phyloP scores from a whole-genome alignment of 768 basidiomycete species.

The Auricularia sp. region DNA sequence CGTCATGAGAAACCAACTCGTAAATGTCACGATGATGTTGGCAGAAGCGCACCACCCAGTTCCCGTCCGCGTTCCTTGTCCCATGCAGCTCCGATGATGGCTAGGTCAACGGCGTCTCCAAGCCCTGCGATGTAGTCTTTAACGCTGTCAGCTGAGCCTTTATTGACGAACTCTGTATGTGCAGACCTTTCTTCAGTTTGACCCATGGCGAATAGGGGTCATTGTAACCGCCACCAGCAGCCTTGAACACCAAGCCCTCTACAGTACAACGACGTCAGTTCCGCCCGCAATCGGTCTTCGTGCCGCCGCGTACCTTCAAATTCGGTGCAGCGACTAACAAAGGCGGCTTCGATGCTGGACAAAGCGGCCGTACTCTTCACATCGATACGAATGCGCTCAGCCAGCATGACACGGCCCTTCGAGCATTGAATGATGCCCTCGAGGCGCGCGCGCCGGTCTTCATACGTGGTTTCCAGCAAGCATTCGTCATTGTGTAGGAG shows the following conservation, averaged over 20 bases:
- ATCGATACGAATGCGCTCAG: constrained; percentile 42
- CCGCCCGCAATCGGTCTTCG: no score
- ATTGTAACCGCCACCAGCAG: constrained; percentile 56
- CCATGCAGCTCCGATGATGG: constrained; percentile 69
- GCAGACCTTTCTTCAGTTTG: constrained; percentile 39
- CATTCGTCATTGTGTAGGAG: constrained; percentile 55
- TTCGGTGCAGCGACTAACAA: constrained; percentile 41
- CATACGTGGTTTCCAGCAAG: constrained; percentile 47
- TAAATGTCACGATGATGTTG: not conserved
- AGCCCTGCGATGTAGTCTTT: constrained; percentile 77
- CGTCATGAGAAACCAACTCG: constrained; percentile 1
- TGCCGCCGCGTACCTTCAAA: constrained; percentile 33
- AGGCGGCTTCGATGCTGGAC: constrained; percentile 30
- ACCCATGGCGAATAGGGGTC: constrained; percentile 64
- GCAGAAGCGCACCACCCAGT: constrained; percentile 44
- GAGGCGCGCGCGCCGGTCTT: constrained; percentile 46
- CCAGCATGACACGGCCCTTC: constrained; percentile 56
- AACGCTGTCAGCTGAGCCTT: not conserved
- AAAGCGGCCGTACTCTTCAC: constrained; percentile 16
- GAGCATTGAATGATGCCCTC: constrained; percentile 43
- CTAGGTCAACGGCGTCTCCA: constrained; percentile 74
- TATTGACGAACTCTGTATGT: not conserved
- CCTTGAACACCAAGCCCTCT: constrained; percentile 63
- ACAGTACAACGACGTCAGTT: not conserved
- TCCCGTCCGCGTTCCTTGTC: constrained; percentile 68